A percentile compares a stretch with the other conserved stretches of the same genome.
phyloP scores from a whole-genome alignment of 208 protist genomes.

The Crithidia expoeki region DNA sequence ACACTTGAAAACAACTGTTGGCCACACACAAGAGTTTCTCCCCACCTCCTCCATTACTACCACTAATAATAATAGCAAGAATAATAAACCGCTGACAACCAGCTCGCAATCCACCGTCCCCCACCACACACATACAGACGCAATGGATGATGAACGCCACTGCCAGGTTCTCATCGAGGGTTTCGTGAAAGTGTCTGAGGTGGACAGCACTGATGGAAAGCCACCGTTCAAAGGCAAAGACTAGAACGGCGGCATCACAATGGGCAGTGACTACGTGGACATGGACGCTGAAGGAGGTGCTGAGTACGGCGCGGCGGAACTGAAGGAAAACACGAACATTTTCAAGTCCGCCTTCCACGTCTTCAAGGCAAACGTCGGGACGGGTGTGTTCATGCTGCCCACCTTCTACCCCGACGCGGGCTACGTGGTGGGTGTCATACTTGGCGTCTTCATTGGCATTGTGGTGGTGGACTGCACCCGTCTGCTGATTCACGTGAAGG shows the following conservation, averaged over 20 bases:
- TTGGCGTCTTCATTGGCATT: constrained; percentile 54
- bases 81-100: no score
- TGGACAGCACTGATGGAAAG: constrained; percentile 21
- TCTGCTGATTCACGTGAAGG: constrained; percentile 64
- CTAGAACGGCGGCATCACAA: constrained; percentile 16
- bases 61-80: no score
- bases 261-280: constrained; percentile 39
- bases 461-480: constrained; percentile 79
- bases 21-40: no score
- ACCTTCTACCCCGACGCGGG: constrained; percentile 81
- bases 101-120: not conserved
- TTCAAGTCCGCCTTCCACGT: constrained; percentile 81
- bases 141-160: constrained; percentile 33
- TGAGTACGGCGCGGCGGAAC: constrained; percentile 31
- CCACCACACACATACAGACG: no score
- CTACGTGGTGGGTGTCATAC: constrained; percentile 53
- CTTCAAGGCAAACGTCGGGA: constrained; percentile 90
- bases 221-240: constrained; percentile 20
- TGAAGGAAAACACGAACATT: constrained; percentile 69
- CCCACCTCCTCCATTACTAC: no score
- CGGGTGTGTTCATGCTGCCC: constrained; percentile 79
- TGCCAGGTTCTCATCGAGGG: constrained; percentile 38
- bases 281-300: constrained; percentile 32
- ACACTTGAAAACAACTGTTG: no score
- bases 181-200: constrained; percentile 45